Percentiles rank a stretch among this genome's conserved stretches.
Conservation (phyloP, 169 alveolate genomes). For the Plasmodium sp. region DNA sequence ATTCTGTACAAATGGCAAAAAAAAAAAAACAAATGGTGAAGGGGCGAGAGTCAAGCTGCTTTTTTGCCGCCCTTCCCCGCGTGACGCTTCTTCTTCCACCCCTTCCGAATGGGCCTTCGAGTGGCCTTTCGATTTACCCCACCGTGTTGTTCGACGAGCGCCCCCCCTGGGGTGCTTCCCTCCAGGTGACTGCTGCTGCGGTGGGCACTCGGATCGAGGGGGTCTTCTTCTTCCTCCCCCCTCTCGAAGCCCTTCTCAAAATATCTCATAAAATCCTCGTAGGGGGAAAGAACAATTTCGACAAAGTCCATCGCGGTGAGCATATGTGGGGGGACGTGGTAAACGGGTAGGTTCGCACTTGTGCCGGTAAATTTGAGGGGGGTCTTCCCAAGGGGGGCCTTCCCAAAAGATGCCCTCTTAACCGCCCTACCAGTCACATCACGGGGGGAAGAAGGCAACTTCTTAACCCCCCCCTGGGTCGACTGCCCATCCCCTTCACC, state of each 20-base stretch:
- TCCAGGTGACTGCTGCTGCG: neutral
- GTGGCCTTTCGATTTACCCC: neutral
- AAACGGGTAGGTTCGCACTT: neutral
- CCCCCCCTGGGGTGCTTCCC: neutral
- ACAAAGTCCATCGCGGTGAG: conserved; percentile 40
- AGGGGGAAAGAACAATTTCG: conserved; percentile 26
- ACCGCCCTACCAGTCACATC: neutral
- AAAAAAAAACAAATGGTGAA: neutral
- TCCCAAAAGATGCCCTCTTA: neutral
- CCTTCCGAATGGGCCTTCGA: neutral
- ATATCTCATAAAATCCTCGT: conserved; percentile 8
- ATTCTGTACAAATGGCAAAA: neutral
- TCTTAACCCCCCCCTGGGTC: neutral
- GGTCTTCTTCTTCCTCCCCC: neutral
- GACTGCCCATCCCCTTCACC: neutral
- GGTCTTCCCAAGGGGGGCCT: neutral
- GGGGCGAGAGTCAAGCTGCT: neutral
- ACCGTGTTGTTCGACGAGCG: neutral
- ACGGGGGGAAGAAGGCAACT: neutral
- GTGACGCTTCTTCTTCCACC: neutral
- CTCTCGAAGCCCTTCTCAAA: neutral
- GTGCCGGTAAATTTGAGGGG: neutral
- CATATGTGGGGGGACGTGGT: conserved; percentile 14
- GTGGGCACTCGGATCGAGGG: neutral
- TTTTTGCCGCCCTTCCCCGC: neutral